These are phyloP conservation scores for Heterobasidion irregulare DNA, from an alignment of 1,284 basidiomycete species.

Conservation along the genomic window DNA sequence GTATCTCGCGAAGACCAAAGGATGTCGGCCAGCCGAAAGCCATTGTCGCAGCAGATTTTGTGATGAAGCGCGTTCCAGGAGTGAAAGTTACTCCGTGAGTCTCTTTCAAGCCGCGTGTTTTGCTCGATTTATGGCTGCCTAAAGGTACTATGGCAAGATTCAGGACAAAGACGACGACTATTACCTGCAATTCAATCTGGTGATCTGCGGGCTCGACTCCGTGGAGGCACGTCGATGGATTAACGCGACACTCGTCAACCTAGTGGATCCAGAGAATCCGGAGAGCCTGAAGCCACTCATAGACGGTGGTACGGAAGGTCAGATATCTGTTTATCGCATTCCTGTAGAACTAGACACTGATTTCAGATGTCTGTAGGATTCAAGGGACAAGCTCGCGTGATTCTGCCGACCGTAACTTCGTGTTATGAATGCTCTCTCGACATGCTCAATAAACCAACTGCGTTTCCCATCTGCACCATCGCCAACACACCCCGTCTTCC, in stretches of 20 bases:
- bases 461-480: slow-evolving; percentile 98
- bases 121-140: slow-evolving; percentile 10
- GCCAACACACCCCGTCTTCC: slow-evolving; percentile 97
- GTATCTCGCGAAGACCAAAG: slow-evolving; percentile 47
- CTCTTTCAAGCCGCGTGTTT: background rate
- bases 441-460: slow-evolving; percentile 96
- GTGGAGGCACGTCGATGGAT: slow-evolving; percentile 98
- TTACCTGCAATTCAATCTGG: slow-evolving; percentile 94
- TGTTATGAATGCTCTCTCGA: slow-evolving; percentile 99
- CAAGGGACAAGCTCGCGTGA: slow-evolving; percentile 97
- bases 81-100: slow-evolving; percentile 90
- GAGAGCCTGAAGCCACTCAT: slow-evolving; percentile 97
- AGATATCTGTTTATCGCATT: slow-evolving; percentile 7
- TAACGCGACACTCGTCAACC: slow-evolving; percentile 92
- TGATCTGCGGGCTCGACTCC: slow-evolving; percentile 98
- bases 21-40: slow-evolving; percentile 97
- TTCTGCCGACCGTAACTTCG: slow-evolving; percentile 90
- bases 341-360: background rate
- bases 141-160: slow-evolving; percentile 92
- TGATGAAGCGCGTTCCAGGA: slow-evolving; percentile 92
- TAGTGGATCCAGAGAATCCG: slow-evolving; percentile 86
- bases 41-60: slow-evolving; percentile 87
- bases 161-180: slow-evolving; percentile 97
- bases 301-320: slow-evolving; percentile 97
- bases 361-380: slow-evolving; percentile 55